Percentiles rank a stretch among this genome's conserved stretches.
phyloP scores from a whole-genome alignment of 495 filamentous ascomycete species.

The Penicillium silybi region DNA sequence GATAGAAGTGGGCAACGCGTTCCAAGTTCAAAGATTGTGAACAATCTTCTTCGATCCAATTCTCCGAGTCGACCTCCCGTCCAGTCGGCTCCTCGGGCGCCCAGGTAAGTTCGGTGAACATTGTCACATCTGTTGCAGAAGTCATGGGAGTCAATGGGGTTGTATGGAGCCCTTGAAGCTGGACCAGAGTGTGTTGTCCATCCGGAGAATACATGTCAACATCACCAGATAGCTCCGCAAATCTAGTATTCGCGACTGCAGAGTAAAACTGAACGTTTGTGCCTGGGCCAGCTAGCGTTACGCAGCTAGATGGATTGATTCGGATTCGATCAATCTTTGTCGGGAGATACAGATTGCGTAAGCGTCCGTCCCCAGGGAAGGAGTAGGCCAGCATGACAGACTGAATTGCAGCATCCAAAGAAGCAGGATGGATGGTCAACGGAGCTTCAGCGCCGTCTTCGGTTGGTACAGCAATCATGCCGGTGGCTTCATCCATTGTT shows the following conservation, averaged over 20 bases:
- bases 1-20: constrained; percentile 17
- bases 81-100: constrained; percentile 10
- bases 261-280: constrained; percentile 15
- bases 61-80: not conserved
- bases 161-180: constrained; percentile 25
- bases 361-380: constrained; percentile 30
- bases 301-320: constrained; percentile 26
- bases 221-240: constrained; percentile 23
- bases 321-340: constrained; percentile 43
- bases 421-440: constrained; percentile 32
- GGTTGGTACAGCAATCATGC: constrained; percentile 14
- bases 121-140: constrained; percentile 12
- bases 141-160: constrained; percentile 21
- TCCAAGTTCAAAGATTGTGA: constrained; percentile 11
- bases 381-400: constrained; percentile 37
- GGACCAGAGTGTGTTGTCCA: constrained; percentile 14
- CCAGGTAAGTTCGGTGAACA: constrained; percentile 23
- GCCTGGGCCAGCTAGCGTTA: constrained; percentile 4
- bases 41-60: not conserved
- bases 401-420: constrained; percentile 41
- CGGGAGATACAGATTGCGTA: constrained; percentile 20
- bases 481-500: constrained; percentile 23
- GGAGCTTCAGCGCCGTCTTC: not conserved
- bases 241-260: constrained; percentile 8
- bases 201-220: constrained; percentile 19